These are phyloP conservation scores for Penicillium pulvis DNA, from an alignment of 495 filamentous ascomycete species.

Conservation along the genomic window DNA sequence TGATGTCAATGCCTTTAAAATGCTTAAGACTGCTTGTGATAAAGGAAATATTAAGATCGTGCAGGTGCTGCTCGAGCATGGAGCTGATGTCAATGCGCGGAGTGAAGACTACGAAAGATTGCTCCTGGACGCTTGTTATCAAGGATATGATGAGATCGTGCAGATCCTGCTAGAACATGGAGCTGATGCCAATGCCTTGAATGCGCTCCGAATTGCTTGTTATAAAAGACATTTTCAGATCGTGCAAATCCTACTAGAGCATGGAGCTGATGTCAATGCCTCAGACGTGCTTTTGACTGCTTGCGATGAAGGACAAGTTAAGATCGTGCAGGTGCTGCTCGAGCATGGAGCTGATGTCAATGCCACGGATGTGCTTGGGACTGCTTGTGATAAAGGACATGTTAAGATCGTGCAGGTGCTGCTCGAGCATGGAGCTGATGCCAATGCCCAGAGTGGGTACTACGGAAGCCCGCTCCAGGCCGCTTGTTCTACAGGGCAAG, in stretches of 20 bases:
- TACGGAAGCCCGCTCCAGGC: not conserved
- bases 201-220: too few species aligned
- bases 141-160: constrained; percentile 14
- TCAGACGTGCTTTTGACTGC: too few species aligned
- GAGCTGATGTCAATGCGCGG: not conserved
- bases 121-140: constrained; percentile 1
- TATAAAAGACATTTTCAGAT: too few species aligned
- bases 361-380: too few species aligned
- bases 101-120: not conserved
- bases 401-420: too few species aligned
- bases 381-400: too few species aligned
- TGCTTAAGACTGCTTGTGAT: too few species aligned
- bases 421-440: not conserved
- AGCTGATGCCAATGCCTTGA: not conserved
- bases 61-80: not conserved
- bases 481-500: not conserved
- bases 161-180: not conserved
- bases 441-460: not conserved
- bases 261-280: not conserved
- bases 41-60: too few species aligned
- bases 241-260: not conserved
- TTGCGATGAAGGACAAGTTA: too few species aligned
- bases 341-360: not conserved
- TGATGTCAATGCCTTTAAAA: too few species aligned
- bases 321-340: not conserved